Conservation (phyloP, 176 grass and related monocot species). For the Oryza coarctata region DNA sequence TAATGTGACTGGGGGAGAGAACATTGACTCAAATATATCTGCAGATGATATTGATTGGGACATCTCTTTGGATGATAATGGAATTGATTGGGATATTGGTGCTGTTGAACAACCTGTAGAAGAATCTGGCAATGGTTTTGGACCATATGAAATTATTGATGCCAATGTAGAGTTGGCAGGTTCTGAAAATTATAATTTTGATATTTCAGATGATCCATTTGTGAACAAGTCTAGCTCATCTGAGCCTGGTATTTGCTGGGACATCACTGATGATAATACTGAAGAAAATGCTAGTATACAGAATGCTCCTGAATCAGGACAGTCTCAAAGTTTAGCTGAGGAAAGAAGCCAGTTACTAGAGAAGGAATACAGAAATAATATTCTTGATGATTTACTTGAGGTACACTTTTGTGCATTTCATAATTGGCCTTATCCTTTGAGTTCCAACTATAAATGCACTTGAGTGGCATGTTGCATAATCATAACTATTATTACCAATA, state of each 20-base stretch:
- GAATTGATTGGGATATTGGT: slow-evolving; percentile 93
- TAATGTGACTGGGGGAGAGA: slow-evolving; percentile 27
- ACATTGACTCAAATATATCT: slow-evolving; percentile 37
- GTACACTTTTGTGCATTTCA: slow-evolving; percentile 30
- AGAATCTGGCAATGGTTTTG: slow-evolving; percentile 65
- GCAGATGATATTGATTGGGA: slow-evolving; percentile 88
- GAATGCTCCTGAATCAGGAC: slow-evolving; percentile 41
- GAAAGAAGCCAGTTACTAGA: slow-evolving; percentile 87
- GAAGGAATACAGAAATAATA: slow-evolving; percentile 82
- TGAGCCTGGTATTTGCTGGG: slow-evolving; percentile 75
- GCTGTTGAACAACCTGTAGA: slow-evolving; percentile 60
- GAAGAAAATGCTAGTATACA: slow-evolving; percentile 39
- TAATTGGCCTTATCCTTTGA: neutral
- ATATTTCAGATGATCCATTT: slow-evolving; percentile 35
- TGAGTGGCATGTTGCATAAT: neutral
- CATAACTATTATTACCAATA: neutral
- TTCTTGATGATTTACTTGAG: slow-evolving; percentile 97
- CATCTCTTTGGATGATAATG: slow-evolving; percentile 73
- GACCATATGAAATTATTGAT: slow-evolving; percentile 79
- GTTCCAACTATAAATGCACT: neutral
- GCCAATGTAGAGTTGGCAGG: slow-evolving; percentile 60
- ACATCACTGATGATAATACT: slow-evolving; percentile 57
- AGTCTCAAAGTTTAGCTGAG: slow-evolving; percentile 34
- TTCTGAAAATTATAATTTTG: slow-evolving; percentile 52
- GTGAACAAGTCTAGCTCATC: slow-evolving; percentile 39